Evolutionary conservation across 441 rosid genomes (phyloP), one percentile per base, ranked within the genome.

Genomic region (Syzygium malaccense): DNA sequence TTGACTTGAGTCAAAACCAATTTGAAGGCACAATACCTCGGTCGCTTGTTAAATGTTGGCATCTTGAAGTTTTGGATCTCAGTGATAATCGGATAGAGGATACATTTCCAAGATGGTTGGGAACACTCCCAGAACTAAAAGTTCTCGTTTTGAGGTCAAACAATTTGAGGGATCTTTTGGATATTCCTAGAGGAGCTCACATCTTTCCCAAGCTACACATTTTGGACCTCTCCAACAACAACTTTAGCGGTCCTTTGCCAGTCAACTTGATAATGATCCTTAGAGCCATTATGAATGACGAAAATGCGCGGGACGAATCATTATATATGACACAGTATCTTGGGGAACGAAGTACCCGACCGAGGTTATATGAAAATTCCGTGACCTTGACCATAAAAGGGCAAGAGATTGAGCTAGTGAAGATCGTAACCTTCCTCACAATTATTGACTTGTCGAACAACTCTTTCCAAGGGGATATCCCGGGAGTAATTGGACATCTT

Each of bases 331-430:
- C 37, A 14, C 20, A 0, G 15, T n/a, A 4, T 62, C 15, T 7
- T 0, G 0, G 0, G 9, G 1, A 0, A 12, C 53, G 1, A 2
- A 7, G 48, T 45, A 7, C 14, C 3, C 13, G 3, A 19, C 0
- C 4, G 0, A 1, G 1, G 14, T 0, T 2, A 9, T 66, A 66
- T 0, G 14, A 32, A 8, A 66, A 66, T 9, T 66, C 26, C 0
- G 23, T 66, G 14, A 37, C 2, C 0, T 1, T 66, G 14, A 18
- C 0, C 14, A 66, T 66, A 7, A 66, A 66, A 66, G 78, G 78
- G 26, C 14, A 2, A 32, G 14, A 66, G 78, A 1, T 66, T 66
- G 78, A 66, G 14, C 7, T 66, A 8, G 14, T 66, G 4, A 60
- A 7, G 32, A 60, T 60, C 18, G 14, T 60, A 17, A 60, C 66